Base-by-base conservation (phyloP, 2,329 filamentous ascomycete species). In the Dactylellina sp. region DNA sequence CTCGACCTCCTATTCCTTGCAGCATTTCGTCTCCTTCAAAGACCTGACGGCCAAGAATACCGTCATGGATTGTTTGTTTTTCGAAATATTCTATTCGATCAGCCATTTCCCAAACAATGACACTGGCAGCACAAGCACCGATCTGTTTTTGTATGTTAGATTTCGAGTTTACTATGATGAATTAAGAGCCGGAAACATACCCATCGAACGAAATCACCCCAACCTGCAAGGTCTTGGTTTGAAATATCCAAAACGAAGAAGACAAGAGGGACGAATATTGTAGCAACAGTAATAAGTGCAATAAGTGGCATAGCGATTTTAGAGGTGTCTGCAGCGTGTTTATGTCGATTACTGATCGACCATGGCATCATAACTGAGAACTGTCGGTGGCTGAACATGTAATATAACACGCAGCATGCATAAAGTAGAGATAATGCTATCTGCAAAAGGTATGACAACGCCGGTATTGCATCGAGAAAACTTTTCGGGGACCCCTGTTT, bases 51-150 rank as follows among this genome's bases (percentile, higher is more conserved):
- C 93, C 93, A 0, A 97, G 83, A 63, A 97, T 96, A 0, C 93
- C 93, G 78, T 96, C 93, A 81, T 96, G 96, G 81, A 93, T 92
- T 80, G 97, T 93, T 80, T 97, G 93, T 77, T 93, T 88, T 82
- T 97, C 93, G 75, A 97, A 82, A 0, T 93, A 92, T 80, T 97
- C 93, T 53, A 97, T 97, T 24, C 93, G 87, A 81, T 97, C 93
- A 1, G 97, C 93, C 93, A 93, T 97, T 81, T 97, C 93, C 93
- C 93, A 97, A 1, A 97, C 93, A 20, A 97, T 91, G n/a, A 97
- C 93, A 81, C 92, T 96, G 25, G 93, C 93, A 0, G 93, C 93
- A 0, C 93, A 93, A 0, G 93, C 93, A 52, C 93, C 93, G n/a
- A 97, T 66, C 70, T 74, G 56, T 56, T 47, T 3, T 16, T 18